Percentiles rank a stretch among this genome's conserved stretches.
Conservation (phyloP, 2,329 filamentous ascomycete species). For the Calonectria crousiana region DNA sequence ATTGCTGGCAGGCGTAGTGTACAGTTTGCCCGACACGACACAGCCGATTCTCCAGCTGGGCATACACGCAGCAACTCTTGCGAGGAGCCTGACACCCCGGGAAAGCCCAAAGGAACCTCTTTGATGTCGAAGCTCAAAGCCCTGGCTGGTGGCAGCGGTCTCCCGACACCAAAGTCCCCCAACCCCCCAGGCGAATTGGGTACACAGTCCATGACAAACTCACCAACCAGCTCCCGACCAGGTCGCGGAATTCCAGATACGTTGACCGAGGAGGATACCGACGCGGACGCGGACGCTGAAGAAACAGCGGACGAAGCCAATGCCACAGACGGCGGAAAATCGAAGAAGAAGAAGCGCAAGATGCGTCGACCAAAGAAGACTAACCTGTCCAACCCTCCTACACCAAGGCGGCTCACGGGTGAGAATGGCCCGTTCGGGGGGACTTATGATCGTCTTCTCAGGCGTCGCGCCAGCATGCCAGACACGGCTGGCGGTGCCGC, state of each 20-base stretch:
- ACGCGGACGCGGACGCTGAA: conserved; percentile 78
- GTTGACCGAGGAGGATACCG: conserved; percentile 61
- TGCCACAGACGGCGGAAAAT: conserved; percentile 50
- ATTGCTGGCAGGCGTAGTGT: conserved; percentile 68
- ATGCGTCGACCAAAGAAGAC: conserved; percentile 68
- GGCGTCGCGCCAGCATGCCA: conserved; percentile 75
- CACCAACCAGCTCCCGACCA: conserved; percentile 60
- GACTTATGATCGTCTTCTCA: conserved; percentile 63
- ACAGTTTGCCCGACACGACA: conserved; percentile 76
- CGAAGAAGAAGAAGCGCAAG: conserved; percentile 71
- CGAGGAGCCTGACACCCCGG: conserved; percentile 72
- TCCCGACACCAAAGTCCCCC: conserved; percentile 60
- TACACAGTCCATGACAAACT: conserved; percentile 58
- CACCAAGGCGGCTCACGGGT: conserved; percentile 62
- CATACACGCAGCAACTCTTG: conserved; percentile 74
- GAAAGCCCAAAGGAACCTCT: conserved; percentile 71
- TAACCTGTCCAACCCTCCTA: conserved; percentile 75
- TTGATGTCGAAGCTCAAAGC: conserved; percentile 86
- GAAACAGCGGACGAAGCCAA: conserved; percentile 85
- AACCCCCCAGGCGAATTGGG: conserved; percentile 49
- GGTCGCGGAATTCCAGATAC: conserved; percentile 65
- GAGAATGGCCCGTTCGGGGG: conserved; percentile 56
- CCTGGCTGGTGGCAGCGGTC: conserved; percentile 67
- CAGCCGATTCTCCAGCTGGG: conserved; percentile 59
- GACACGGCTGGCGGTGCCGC: conserved; percentile 68